phyloP scores from a whole-genome alignment of 2,329 filamentous ascomycete species.

The Arachnomyces sp. region DNA sequence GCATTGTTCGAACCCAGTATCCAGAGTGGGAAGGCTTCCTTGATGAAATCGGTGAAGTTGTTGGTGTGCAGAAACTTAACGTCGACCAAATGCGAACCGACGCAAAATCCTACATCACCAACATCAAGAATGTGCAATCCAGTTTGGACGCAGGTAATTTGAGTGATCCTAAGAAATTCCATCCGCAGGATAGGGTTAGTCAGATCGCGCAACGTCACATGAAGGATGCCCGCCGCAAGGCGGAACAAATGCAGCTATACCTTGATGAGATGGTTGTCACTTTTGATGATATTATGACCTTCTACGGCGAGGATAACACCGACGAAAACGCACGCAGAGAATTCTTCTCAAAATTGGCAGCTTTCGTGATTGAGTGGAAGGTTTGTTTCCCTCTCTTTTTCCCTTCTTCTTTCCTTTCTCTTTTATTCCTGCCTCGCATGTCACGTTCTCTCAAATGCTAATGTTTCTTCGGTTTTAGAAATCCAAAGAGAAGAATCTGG shows the following conservation, averaged over 20 bases:
- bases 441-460: neutral
- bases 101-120: conserved; percentile 86
- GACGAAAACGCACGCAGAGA: conserved; percentile 91
- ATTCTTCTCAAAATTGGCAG: conserved; percentile 88
- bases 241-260: conserved; percentile 89
- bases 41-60: conserved; percentile 72
- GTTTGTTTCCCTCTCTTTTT: conserved; percentile 32
- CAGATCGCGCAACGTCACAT: conserved; percentile 86
- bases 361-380: conserved; percentile 90
- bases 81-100: conserved; percentile 84
- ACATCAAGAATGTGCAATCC: conserved; percentile 85
- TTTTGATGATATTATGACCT: conserved; percentile 91
- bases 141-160: conserved; percentile 89
- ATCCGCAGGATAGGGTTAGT: conserved; percentile 89
- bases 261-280: conserved; percentile 84
- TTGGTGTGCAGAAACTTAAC: conserved; percentile 79
- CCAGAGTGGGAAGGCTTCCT: conserved; percentile 88
- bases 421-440: too few species aligned
- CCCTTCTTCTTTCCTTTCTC: conserved; percentile 5
- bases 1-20: conserved; percentile 92
- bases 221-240: conserved; percentile 94
- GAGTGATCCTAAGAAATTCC: conserved; percentile 94
- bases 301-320: conserved; percentile 86
- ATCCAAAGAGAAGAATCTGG: conserved; percentile 84
- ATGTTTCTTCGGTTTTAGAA: conserved; percentile 43